Percentiles rank a stretch among this genome's conserved stretches.
phyloP scores from a whole-genome alignment of 1,284 basidiomycete species.

The Golubevia pallescens region DNA sequence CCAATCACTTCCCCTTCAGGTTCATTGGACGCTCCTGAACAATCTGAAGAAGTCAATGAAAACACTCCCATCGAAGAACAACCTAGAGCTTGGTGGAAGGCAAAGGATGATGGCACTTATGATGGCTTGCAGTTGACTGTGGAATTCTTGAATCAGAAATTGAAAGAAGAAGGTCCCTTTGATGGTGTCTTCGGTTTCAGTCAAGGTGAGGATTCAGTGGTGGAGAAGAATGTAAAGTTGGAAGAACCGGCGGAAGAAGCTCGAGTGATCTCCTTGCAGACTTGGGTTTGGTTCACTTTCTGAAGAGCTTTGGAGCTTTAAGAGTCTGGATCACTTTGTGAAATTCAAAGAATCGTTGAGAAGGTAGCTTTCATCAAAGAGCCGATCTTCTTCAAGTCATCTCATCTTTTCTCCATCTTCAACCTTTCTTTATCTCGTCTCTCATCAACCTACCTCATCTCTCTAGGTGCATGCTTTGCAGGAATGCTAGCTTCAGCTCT shows the following conservation, averaged over 20 bases:
- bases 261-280: too few species aligned
- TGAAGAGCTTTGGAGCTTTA: too few species aligned
- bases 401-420: not conserved
- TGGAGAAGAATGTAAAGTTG: too few species aligned
- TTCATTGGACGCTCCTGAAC: slow-evolving; percentile 42
- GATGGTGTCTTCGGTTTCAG: slow-evolving; percentile 58
- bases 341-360: too few species aligned
- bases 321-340: too few species aligned
- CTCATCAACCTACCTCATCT: not conserved
- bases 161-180: slow-evolving; percentile 48
- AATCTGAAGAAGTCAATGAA: slow-evolving; percentile 35
- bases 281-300: too few species aligned
- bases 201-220: slow-evolving; percentile 18
- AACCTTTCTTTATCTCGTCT: not conserved
- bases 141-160: slow-evolving; percentile 31
- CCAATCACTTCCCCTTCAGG: slow-evolving; percentile 33
- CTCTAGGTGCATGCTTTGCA: slow-evolving; percentile 36
- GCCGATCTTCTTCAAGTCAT: too few species aligned
- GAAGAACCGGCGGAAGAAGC: not conserved
- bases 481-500: slow-evolving; percentile 47
- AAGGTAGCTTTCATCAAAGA: too few species aligned
- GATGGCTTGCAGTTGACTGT: slow-evolving; percentile 41
- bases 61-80: slow-evolving; percentile 54
- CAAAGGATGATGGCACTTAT: slow-evolving; percentile 40
- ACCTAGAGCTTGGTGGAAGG: slow-evolving; percentile 58